Percentiles rank a stretch among this genome's conserved stretches.
phyloP scores from a whole-genome alignment of 73 alveolate genomes.

The Durusdinium trenchii region DNA sequence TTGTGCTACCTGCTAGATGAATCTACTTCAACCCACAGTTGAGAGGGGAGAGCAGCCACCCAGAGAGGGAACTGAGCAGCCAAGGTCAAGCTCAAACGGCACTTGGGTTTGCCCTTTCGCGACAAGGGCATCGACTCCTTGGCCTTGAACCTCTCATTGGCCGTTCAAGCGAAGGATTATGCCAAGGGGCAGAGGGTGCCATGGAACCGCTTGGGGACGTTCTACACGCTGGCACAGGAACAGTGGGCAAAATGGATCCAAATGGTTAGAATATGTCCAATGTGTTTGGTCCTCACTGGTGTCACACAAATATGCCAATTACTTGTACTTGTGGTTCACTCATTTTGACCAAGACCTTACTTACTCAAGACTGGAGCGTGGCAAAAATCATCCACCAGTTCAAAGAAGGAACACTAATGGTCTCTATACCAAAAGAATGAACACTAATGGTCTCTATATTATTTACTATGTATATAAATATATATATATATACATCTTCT shows the following conservation, averaged over 20 bases:
- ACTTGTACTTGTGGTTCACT: too few species aligned
- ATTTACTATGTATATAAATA: too few species aligned
- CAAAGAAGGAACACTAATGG: too few species aligned
- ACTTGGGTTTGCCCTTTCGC: slow-evolving; percentile 8
- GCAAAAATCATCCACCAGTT: background rate
- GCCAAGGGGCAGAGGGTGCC: slow-evolving; percentile 2
- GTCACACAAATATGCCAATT: background rate
- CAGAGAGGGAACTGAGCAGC: too few species aligned
- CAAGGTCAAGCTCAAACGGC: slow-evolving; percentile 13
- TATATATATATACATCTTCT: too few species aligned
- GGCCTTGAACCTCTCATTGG: slow-evolving; percentile 25
- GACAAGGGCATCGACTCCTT: slow-evolving; percentile 64
- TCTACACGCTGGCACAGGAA: background rate
- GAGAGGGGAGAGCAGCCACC: too few species aligned
- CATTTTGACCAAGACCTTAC: background rate
- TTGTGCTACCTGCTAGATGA: background rate
- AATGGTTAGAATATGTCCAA: background rate
- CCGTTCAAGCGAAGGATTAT: slow-evolving; percentile 71
- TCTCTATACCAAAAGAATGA: too few species aligned
- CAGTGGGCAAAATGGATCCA: background rate
- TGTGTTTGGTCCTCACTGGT: too few species aligned
- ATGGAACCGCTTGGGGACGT: background rate
- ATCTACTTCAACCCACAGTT: background rate
- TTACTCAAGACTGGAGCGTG: background rate
- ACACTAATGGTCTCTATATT: too few species aligned